Evolutionary conservation across 2,329 filamentous ascomycete genomes (phyloP), one percentile per base, ranked within the genome.

Genomic region (Trichoderma arundinaceum): DNA sequence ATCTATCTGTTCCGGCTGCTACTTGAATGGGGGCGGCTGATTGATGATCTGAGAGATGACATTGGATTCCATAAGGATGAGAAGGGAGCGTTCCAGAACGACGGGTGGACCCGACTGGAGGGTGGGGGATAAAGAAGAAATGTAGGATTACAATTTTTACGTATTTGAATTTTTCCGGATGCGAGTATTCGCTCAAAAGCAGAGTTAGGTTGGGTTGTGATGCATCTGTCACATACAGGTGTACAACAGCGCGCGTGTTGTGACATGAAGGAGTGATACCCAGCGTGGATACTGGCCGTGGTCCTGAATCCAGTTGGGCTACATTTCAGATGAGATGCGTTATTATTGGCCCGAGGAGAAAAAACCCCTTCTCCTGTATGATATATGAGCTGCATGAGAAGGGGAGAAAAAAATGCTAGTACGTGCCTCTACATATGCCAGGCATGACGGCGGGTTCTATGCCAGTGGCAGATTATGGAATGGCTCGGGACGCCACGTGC

Each of bases 1-100:
- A 84, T 92, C 9, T 95, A 95, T 72, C 82, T 94, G 72, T 95
- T 94, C 73, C 80, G 92, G 53, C 74, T 95, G 67, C 77, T 95
- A 71, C 77, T 95, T 19, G 92, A 95, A 79, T 95, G 91, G 89
- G 90, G 84, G 2, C 79, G 90, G 68, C 73, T 93, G 51, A 84
- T 89, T 22, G 85, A 90, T 76, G 89, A 92, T 71, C 73, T 78
- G 44, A 75, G 84, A 68, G 80, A 84, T n/a, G 76, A 77, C 12
- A 74, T 83, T 67, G 80, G 79, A n/a, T 77, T 75, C 60, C 69
- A 69, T 35, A 72, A 68, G 53, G 68, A 72, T 43, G 68, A 69
- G 32, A 71, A 72, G 13, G 76, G 75, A n/a, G 69, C 71, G 49
- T 73, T 75, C 63, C 66, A 71, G 38, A 75, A 67, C 49, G 72